phyloP scores from a whole-genome alignment of 2,329 filamentous ascomycete genomes.

The Colletotrichum truncatum region DNA sequence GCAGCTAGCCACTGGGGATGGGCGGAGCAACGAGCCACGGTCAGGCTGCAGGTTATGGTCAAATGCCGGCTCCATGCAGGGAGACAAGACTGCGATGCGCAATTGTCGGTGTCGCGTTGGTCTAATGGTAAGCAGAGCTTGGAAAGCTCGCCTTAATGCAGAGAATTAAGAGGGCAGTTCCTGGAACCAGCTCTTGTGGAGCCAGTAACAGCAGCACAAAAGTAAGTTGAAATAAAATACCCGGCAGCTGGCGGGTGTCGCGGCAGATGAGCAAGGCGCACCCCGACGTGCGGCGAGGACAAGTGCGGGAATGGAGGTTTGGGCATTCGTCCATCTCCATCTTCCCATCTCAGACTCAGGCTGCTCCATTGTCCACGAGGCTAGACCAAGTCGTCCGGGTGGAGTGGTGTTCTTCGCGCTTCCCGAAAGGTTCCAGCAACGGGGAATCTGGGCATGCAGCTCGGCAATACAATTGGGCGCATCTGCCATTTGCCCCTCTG shows the following conservation, averaged over 20 bases:
- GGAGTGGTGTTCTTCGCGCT: slow-evolving; percentile 21
- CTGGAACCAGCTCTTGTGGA: neutral
- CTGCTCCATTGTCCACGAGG: slow-evolving; percentile 2
- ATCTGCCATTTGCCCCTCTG: slow-evolving; percentile 5
- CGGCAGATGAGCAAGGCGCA: slow-evolving; percentile 13
- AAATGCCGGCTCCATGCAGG: slow-evolving; percentile 2
- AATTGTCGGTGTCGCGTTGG: neutral
- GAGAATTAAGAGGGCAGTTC: neutral
- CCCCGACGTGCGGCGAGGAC: neutral
- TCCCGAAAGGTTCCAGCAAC: slow-evolving; percentile 9
- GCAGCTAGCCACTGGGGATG: neutral
- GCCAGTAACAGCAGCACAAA: neutral
- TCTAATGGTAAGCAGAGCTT: slow-evolving; percentile 13
- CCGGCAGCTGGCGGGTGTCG: slow-evolving; percentile 1
- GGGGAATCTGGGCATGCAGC: neutral
- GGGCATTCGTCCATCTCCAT: neutral
- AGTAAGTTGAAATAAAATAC: neutral
- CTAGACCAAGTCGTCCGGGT: slow-evolving; percentile 17
- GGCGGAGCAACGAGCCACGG: slow-evolving; percentile 11
- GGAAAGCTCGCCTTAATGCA: neutral
- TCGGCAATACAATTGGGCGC: slow-evolving; percentile 4
- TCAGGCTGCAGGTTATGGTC: slow-evolving; percentile 6
- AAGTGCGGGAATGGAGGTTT: neutral
- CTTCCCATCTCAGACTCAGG: neutral
- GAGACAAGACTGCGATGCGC: neutral